A percentile compares a stretch with the other conserved stretches of the same genome.
Evolutionary conservation across 108 stramenopile genomes (phyloP).

Genomic region (Cyclostephanos invisitatus): DNA sequence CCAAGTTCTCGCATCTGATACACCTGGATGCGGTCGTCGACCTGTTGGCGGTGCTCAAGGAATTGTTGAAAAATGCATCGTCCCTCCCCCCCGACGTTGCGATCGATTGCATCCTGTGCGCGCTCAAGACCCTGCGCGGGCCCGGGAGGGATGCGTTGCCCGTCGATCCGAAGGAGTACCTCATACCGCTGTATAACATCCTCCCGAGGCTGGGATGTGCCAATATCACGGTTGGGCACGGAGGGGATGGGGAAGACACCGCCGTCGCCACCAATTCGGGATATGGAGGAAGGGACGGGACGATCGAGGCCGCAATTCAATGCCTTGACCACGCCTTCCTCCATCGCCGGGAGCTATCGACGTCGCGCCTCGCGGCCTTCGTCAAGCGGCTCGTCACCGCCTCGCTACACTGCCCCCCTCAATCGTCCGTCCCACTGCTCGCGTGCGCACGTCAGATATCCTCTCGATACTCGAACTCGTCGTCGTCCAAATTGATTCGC

Average conservation of each 20-base stretch:
- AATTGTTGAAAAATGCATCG: constrained; percentile 65
- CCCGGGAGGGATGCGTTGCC: constrained; percentile 77
- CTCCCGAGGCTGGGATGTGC: constrained; percentile 43
- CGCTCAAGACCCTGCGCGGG: constrained; percentile 82
- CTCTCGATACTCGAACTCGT: constrained; percentile 62
- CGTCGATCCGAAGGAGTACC: constrained; percentile 83
- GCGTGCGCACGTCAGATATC: constrained; percentile 75
- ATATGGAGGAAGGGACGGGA: constrained; percentile 14
- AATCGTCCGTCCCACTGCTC: constrained; percentile 72
- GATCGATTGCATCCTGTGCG: constrained; percentile 79
- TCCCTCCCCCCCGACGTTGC: constrained; percentile 72
- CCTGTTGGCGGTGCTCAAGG: constrained; percentile 75
- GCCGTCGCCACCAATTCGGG: not conserved
- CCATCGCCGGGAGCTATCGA: constrained; percentile 79
- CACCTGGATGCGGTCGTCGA: constrained; percentile 70
- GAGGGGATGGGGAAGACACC: not conserved
- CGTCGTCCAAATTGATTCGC: constrained; percentile 49
- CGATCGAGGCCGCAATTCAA: constrained; percentile 54
- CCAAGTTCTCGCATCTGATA: constrained; percentile 88
- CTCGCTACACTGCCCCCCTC: constrained; percentile 64
- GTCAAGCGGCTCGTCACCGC: constrained; percentile 73
- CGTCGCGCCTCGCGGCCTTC: constrained; percentile 74
- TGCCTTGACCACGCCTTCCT: constrained; percentile 79
- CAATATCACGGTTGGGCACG: not conserved
- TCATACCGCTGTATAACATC: constrained; percentile 78